These are phyloP conservation scores for Ceratonia siliqua DNA, from an alignment of 306 rosid species.

Conservation along the genomic window DNA sequence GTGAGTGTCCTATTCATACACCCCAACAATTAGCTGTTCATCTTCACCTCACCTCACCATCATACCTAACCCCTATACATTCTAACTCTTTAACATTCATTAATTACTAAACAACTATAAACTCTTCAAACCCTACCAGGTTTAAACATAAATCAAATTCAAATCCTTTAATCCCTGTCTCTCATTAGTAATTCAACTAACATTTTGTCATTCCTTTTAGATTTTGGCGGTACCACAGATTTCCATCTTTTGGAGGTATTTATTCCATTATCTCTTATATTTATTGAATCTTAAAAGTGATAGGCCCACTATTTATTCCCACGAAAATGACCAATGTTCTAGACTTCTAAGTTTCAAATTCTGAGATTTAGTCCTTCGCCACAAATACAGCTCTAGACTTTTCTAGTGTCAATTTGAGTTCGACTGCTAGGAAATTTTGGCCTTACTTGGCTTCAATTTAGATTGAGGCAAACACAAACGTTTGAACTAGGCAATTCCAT, in stretches of 20 bases:
- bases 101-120: too few species aligned
- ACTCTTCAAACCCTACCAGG: too few species aligned
- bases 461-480: neutral
- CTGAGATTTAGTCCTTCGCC: neutral
- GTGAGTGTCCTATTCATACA: too few species aligned
- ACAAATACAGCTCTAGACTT: neutral
- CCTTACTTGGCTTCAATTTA: neutral
- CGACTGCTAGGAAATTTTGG: neutral
- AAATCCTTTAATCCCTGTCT: neutral
- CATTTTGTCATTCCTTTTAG: neutral
- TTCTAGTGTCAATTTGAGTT: neutral
- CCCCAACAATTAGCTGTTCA: constrained; percentile 32
- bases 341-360: neutral
- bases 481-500: neutral
- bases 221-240: neutral
- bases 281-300: constrained; percentile 21
- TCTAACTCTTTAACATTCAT: too few species aligned
- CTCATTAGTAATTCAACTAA: constrained; percentile 21
- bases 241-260: constrained; percentile 22
- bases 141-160: neutral
- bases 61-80: neutral
- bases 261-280: neutral
- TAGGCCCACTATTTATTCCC: constrained; percentile 27
- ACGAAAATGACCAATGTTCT: constrained; percentile 10
- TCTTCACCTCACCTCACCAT: constrained; percentile 21